These are phyloP conservation scores for Pulveroboletus frians DNA, from an alignment of 768 basidiomycete species.

Conservation along the genomic window DNA sequence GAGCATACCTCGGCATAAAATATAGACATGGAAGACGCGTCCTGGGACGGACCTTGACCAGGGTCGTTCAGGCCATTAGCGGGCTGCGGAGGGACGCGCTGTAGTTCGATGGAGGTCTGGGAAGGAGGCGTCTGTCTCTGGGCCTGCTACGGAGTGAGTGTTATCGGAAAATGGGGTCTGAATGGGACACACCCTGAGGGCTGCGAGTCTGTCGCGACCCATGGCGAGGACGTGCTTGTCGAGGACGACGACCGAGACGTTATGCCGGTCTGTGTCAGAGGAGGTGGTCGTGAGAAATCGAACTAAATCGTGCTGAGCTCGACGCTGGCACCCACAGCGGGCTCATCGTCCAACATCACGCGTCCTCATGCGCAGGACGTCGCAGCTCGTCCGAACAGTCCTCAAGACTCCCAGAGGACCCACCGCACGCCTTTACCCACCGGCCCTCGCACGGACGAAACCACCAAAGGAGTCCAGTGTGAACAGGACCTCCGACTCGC, in stretches of 20 bases:
- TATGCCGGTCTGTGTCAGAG: neutral
- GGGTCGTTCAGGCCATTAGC: slow-evolving; percentile 4
- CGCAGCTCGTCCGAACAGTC: slow-evolving; percentile 75
- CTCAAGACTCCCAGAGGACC: slow-evolving; percentile 26
- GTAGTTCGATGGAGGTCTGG: slow-evolving; percentile 25
- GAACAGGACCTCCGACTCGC: slow-evolving; percentile 3
- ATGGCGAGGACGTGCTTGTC: slow-evolving; percentile 31
- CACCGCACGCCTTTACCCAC: neutral
- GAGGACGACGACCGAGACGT: neutral
- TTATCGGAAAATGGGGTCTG: slow-evolving; percentile 41
- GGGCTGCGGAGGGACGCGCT: slow-evolving; percentile 13
- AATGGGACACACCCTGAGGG: slow-evolving; percentile 64
- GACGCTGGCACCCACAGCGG: neutral
- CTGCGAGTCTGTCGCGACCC: slow-evolving; percentile 73
- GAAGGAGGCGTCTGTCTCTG: slow-evolving; percentile 40
- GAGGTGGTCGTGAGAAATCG: slow-evolving; percentile 12
- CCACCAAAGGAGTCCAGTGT: slow-evolving; percentile 18
- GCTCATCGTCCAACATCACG: slow-evolving; percentile 46
- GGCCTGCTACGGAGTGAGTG: slow-evolving; percentile 39
- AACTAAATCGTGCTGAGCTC: neutral
- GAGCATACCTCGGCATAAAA: slow-evolving; percentile 32
- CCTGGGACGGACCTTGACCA: slow-evolving; percentile 4
- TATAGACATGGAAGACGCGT: slow-evolving; percentile 25
- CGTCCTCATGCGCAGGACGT: slow-evolving; percentile 60
- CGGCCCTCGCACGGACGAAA: slow-evolving; percentile 21